Conservation (phyloP, 2,329 filamentous ascomycete species). For the Trichoderma sp. region DNA sequence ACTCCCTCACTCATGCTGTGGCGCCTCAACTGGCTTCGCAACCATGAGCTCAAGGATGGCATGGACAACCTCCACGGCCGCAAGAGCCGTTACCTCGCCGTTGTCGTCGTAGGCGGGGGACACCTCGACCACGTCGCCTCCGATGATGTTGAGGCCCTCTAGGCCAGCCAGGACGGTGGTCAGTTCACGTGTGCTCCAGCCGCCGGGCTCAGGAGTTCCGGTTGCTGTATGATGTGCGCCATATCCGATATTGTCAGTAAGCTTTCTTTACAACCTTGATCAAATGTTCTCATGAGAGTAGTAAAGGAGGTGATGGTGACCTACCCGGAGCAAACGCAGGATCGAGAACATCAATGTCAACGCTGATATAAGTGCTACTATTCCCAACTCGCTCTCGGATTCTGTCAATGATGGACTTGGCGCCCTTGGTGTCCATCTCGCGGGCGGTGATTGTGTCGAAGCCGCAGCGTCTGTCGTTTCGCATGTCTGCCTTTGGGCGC, state of each 20-base stretch:
- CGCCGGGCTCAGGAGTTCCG: constrained; percentile 81
- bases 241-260: not conserved
- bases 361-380: constrained; percentile 72
- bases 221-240: constrained; percentile 55
- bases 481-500: constrained; percentile 42
- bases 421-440: constrained; percentile 78
- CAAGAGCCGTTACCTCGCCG: constrained; percentile 76
- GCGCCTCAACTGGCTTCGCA: constrained; percentile 28
- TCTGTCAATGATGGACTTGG: constrained; percentile 63
- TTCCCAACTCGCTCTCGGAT: constrained; percentile 72
- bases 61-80: constrained; percentile 73
- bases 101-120: constrained; percentile 77
- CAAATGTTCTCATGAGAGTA: too few species aligned
- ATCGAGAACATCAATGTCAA: constrained; percentile 80
- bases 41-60: constrained; percentile 33
- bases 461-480: constrained; percentile 33
- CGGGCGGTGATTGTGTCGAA: constrained; percentile 33
- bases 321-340: constrained; percentile 47
- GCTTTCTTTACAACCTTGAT: too few species aligned
- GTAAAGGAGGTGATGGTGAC: not conserved
- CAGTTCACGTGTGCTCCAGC: constrained; percentile 82
- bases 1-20: not conserved
- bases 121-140: constrained; percentile 84
- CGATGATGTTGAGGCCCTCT: constrained; percentile 77
- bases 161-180: constrained; percentile 77